Percentiles rank a stretch among this genome's conserved stretches.
phyloP scores from a whole-genome alignment of 2,329 filamentous ascomycete genomes.

The Colletotrichum echinochloae region DNA sequence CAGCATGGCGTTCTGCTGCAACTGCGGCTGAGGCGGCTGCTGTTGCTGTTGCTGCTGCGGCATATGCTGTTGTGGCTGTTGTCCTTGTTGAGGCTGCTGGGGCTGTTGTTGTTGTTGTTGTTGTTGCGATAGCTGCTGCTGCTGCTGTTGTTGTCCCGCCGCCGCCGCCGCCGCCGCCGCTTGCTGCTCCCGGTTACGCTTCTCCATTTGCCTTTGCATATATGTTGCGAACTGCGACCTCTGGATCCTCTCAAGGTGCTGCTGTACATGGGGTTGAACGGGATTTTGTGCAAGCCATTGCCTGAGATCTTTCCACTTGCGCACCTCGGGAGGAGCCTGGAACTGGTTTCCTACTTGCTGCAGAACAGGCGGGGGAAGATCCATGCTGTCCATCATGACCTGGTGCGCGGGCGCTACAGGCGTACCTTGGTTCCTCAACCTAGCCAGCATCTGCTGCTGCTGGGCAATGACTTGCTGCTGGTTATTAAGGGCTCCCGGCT shows the following conservation, averaged over 20 bases:
- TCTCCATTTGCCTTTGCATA: constrained; percentile 43
- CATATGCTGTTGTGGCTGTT: constrained; percentile 42
- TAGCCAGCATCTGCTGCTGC: constrained; percentile 45
- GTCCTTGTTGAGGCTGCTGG: constrained; percentile 44
- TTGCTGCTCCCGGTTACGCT: constrained; percentile 42
- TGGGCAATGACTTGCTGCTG: constrained; percentile 44
- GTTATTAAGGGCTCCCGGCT: constrained; percentile 46
- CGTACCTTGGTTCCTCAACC: constrained; percentile 43
- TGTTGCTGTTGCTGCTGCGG: constrained; percentile 42
- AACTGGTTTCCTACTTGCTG: constrained; percentile 48
- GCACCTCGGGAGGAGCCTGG: constrained; percentile 53
- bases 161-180: constrained; percentile 43
- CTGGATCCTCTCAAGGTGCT: constrained; percentile 52
- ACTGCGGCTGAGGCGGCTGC: constrained; percentile 41
- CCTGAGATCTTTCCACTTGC: constrained; percentile 63
- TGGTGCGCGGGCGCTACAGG: constrained; percentile 49
- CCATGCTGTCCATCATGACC: constrained; percentile 61
- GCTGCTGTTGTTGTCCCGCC: constrained; percentile 42
- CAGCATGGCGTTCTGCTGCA: constrained; percentile 40
- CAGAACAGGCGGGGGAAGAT: constrained; percentile 55
- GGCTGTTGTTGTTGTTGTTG: constrained; percentile 45
- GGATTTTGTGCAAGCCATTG: constrained; percentile 55
- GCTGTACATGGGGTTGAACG: constrained; percentile 48
- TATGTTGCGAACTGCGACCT: constrained; percentile 53
- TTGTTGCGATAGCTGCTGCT: constrained; percentile 21